These are phyloP conservation scores for Ophiostoma quercus DNA, from an alignment of 2,329 filamentous ascomycete genomes.

Conservation along the genomic window DNA sequence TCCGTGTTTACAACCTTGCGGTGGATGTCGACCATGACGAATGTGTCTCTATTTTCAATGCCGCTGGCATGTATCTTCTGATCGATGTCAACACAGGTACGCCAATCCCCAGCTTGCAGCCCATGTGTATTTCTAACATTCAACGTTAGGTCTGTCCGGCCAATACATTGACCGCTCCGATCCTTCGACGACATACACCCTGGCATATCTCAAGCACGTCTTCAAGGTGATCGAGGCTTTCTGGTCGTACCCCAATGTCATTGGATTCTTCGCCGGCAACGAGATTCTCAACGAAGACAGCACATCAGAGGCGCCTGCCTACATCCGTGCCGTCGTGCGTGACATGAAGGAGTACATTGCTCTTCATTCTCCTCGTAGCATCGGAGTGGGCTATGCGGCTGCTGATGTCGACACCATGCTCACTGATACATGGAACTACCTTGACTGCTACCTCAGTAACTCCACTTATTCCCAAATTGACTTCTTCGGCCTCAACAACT, in stretches of 20 bases:
- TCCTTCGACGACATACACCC: slow-evolving; percentile 70
- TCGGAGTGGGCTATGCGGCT: slow-evolving; percentile 92
- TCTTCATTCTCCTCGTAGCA: slow-evolving; percentile 65
- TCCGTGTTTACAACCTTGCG: slow-evolving; percentile 92
- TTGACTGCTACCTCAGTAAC: slow-evolving; percentile 73
- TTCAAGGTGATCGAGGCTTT: slow-evolving; percentile 69
- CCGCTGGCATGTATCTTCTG: slow-evolving; percentile 90
- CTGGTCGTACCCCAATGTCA: slow-evolving; percentile 76
- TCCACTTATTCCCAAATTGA: slow-evolving; percentile 60
- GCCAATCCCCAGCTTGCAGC: background rate
- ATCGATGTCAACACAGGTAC: slow-evolving; percentile 62
- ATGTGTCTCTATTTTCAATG: slow-evolving; percentile 79
- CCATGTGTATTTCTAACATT: background rate
- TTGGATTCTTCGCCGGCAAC: slow-evolving; percentile 98
- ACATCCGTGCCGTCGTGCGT: slow-evolving; percentile 94
- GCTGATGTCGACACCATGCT: slow-evolving; percentile 86
- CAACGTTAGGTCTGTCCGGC: slow-evolving; percentile 55
- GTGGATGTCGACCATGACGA: slow-evolving; percentile 68
- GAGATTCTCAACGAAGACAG: slow-evolving; percentile 85
- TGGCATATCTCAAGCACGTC: slow-evolving; percentile 73
- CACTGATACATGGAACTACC: slow-evolving; percentile 78
- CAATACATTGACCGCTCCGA: slow-evolving; percentile 78
- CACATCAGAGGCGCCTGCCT: slow-evolving; percentile 87
- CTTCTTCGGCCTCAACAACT: slow-evolving; percentile 99
- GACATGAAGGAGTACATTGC: slow-evolving; percentile 95